A percentile compares a stretch with the other conserved stretches of the same genome.
Evolutionary conservation across 2,329 filamentous ascomycete species (phyloP).

Genomic region (Chrysoporthe austroafricana): DNA sequence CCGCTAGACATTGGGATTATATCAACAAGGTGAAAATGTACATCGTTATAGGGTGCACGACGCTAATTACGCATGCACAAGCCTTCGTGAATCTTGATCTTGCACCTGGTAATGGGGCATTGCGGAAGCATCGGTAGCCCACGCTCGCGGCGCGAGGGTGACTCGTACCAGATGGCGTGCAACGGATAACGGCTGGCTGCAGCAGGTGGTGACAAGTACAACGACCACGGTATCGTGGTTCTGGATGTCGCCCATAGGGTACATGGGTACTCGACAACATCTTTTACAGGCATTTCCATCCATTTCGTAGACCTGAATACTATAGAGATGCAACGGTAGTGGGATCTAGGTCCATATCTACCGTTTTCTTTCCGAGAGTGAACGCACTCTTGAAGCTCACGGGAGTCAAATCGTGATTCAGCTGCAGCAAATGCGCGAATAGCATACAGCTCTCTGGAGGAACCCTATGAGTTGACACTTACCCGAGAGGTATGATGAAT

Average conservation of each 20-base stretch:
- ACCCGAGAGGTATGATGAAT: too few species aligned
- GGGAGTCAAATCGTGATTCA: too few species aligned
- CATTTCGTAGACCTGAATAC: too few species aligned
- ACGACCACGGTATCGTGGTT: conserved; percentile 21
- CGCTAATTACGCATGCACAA: conserved; percentile 1
- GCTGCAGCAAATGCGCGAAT: too few species aligned
- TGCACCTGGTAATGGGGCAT: conserved; percentile 13
- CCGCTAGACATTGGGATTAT: background rate
- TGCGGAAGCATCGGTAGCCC: conserved; percentile 10
- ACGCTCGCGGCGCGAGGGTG: conserved; percentile 16
- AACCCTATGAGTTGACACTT: too few species aligned
- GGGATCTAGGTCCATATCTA: background rate
- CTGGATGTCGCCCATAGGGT: background rate
- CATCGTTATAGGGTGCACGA: background rate
- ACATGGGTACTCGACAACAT: background rate
- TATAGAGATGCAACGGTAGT: background rate
- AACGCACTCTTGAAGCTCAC: too few species aligned
- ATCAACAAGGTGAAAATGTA: conserved; percentile 1
- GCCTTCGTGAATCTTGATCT: conserved; percentile 13
- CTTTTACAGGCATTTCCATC: background rate
- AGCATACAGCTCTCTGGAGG: too few species aligned
- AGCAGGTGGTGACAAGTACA: conserved; percentile 17
- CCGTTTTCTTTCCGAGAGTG: too few species aligned
- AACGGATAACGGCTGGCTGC: conserved; percentile 24
- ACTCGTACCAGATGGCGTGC: conserved; percentile 20